These are phyloP conservation scores for Balamuthia mandrillaris DNA, from an alignment of 208 protist species.

Conservation along the genomic window DNA sequence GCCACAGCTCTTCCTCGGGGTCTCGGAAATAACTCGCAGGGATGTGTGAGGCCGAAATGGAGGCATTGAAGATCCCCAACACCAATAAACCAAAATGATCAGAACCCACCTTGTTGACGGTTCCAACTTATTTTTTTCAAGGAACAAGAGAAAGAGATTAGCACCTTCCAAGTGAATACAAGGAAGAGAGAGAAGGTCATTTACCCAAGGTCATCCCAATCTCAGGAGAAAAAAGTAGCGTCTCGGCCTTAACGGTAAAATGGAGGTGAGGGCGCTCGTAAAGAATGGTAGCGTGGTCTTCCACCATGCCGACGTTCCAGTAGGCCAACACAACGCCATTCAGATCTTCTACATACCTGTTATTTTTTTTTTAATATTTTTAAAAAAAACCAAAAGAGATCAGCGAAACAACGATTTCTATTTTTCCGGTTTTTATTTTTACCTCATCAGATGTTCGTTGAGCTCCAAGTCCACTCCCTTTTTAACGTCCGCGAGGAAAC, in stretches of 20 bases:
- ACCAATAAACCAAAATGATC: not conserved
- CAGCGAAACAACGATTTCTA: no score
- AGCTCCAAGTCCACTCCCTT: no score
- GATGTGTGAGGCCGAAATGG: not conserved
- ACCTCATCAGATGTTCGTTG: no score
- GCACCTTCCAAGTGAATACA: not conserved
- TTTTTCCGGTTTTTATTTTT: no score
- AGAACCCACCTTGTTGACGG: conserved; percentile 20
- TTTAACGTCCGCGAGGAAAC: no score
- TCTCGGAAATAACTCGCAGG: not conserved
- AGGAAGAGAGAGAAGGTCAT: not conserved
- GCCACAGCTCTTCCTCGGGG: not conserved
- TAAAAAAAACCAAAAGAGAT: no score
- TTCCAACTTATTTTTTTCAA: not conserved
- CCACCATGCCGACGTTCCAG: not conserved
- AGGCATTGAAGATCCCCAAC: not conserved
- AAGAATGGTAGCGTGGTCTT: not conserved
- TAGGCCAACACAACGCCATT: not conserved
- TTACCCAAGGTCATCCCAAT: not conserved
- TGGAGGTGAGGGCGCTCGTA: conserved; percentile 8
- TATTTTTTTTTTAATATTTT: no score
- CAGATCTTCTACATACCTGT: no score
- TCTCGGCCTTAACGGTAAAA: not conserved
- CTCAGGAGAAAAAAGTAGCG: not conserved
- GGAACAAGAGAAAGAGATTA: no score